phyloP scores from a whole-genome alignment of 306 rosid species.

The Urtica urens region DNA sequence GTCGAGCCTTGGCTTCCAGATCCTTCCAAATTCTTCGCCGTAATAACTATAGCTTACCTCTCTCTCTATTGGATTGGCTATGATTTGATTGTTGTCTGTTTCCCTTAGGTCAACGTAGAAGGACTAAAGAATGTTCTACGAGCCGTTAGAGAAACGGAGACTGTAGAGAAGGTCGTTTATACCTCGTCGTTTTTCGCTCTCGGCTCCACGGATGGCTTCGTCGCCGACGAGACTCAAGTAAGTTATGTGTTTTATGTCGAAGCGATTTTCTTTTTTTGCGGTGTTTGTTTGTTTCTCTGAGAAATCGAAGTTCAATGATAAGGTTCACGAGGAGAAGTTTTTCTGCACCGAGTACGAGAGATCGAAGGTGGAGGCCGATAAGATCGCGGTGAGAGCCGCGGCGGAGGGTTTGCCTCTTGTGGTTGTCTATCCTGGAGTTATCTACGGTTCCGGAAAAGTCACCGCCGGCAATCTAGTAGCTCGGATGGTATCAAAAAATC shows the following conservation, averaged over 20 bases:
- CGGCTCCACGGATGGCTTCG: conserved; percentile 60
- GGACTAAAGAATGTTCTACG: conserved; percentile 64
- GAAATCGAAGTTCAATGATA: too few species aligned
- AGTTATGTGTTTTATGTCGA: background rate
- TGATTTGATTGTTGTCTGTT: background rate
- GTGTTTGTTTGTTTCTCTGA: background rate
- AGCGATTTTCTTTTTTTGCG: background rate
- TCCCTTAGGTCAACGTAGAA: conserved; percentile 55
- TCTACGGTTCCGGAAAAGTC: conserved; percentile 78
- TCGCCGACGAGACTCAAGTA: conserved; percentile 72
- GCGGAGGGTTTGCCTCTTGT: conserved; percentile 54
- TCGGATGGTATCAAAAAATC: conserved; percentile 46
- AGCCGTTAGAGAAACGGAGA: conserved; percentile 56
- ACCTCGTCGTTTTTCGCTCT: conserved; percentile 85
- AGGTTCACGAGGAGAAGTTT: conserved; percentile 61
- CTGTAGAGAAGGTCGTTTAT: conserved; percentile 57
- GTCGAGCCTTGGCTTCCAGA: conserved; percentile 98
- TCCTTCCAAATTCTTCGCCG: conserved; percentile 58
- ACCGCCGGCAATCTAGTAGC: conserved; percentile 78
- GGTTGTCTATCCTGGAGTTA: conserved; percentile 75
- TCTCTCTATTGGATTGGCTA: too few species aligned
- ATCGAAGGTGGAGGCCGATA: conserved; percentile 65
- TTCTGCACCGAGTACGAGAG: conserved; percentile 91
- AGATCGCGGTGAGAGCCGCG: conserved; percentile 61
- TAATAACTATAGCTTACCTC: conserved; percentile 18